These are phyloP conservation scores for Phyllosticta ampelicida DNA, from an alignment of 2,329 filamentous ascomycete genomes.

Conservation along the genomic window DNA sequence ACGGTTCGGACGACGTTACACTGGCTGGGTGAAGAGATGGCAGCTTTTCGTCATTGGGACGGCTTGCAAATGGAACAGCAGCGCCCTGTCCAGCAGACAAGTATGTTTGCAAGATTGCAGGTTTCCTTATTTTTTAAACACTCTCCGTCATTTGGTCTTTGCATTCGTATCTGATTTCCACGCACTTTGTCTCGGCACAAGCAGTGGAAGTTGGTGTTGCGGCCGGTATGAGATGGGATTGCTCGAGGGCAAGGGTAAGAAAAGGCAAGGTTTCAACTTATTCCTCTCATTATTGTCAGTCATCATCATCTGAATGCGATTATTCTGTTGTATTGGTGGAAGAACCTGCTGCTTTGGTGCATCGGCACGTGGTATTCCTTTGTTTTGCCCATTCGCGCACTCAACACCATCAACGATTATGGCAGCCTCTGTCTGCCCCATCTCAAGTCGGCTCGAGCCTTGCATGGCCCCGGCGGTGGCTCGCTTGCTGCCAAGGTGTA, in stretches of 20 bases:
- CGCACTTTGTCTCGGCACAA: not conserved
- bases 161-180: not conserved
- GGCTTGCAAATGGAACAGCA: not conserved
- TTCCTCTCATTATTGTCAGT: not conserved
- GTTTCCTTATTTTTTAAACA: not conserved
- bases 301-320: not conserved
- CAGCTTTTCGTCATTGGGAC: not conserved
- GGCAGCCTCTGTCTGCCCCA: not conserved
- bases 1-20: not conserved
- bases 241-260: not conserved
- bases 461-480: not conserved
- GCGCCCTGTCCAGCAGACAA: not conserved
- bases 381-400: not conserved
- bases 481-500: too few species aligned
- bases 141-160: not conserved
- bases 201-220: not conserved
- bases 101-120: not conserved
- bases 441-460: not conserved
- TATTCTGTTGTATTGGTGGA: not conserved
- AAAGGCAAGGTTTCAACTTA: not conserved
- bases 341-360: not conserved
- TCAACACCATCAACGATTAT: not conserved
- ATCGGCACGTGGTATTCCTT: not conserved
- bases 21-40: not conserved
- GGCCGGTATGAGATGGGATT: not conserved